Evolutionary conservation across 495 filamentous ascomycete genomes (phyloP).

Genomic region (Aspergillus coremiiformis): DNA sequence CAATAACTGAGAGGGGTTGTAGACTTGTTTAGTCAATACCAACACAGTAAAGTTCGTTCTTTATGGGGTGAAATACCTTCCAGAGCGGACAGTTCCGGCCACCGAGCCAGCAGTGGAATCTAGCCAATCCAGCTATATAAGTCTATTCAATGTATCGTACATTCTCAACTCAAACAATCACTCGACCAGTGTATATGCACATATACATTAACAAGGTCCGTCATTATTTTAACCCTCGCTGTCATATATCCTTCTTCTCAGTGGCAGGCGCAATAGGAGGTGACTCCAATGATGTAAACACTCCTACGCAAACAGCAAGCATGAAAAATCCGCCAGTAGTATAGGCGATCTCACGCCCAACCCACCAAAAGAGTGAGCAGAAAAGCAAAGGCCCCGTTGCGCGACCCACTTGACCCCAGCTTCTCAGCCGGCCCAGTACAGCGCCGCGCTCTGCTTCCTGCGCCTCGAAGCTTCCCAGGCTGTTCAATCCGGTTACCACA

Average conservation of each 20-base stretch:
- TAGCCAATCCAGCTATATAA: not conserved
- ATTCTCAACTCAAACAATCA: not conserved
- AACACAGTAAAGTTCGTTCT: not conserved
- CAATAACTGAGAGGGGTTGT: not conserved
- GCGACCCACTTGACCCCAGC: conserved; percentile 80
- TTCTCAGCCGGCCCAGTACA: conserved; percentile 77
- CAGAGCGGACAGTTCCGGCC: not conserved
- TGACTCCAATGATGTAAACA: conserved; percentile 57
- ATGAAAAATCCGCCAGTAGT: conserved; percentile 72
- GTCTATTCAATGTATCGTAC: not conserved
- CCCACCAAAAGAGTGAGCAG: conserved; percentile 99
- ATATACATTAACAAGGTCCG: not conserved
- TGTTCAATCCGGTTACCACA: conserved; percentile 90
- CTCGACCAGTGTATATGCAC: not conserved
- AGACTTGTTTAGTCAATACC: not conserved
- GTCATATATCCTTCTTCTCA: conserved; percentile 11
- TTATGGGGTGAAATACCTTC: not conserved
- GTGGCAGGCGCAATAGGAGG: conserved; percentile 18
- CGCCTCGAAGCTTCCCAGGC: conserved; percentile 83
- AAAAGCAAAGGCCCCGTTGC: conserved; percentile 83
- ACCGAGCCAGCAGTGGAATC: conserved; percentile 2
- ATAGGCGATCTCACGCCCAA: conserved; percentile 80
- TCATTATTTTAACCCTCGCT: not conserved
- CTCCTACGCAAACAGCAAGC: conserved; percentile 60
- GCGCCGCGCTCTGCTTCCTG: conserved; percentile 70